phyloP scores from a whole-genome alignment of 1,139 yeast genomes.

The Saccharomyces hybrid region DNA sequence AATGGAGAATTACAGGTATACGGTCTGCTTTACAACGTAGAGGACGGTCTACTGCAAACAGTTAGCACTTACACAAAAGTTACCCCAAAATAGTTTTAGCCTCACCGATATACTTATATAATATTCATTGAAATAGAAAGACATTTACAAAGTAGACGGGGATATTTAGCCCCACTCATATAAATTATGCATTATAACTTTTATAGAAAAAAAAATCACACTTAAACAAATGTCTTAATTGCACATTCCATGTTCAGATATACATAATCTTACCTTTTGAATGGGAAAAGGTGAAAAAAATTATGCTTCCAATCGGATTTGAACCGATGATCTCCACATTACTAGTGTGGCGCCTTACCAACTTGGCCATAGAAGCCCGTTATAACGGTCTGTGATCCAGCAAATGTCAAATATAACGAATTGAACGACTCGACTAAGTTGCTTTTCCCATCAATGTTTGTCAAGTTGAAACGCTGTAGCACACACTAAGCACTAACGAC shows the following conservation, averaged over 20 bases:
- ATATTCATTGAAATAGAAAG: not conserved
- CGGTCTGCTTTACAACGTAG: constrained; percentile 85
- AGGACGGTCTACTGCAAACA: constrained; percentile 56
- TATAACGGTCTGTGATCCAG: too few species aligned
- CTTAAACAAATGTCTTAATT: not conserved
- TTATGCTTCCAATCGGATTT: constrained; percentile 31
- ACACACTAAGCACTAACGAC: too few species aligned
- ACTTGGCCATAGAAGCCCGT: constrained; percentile 32
- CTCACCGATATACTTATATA: not conserved
- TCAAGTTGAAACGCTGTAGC: too few species aligned
- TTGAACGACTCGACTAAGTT: too few species aligned
- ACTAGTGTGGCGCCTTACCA: constrained; percentile 34
- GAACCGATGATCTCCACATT: constrained; percentile 33
- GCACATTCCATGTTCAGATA: not conserved
- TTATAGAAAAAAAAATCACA: not conserved
- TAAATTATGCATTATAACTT: not conserved
- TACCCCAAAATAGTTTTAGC: not conserved
- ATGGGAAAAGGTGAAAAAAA: constrained; percentile 3
- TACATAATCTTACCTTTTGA: not conserved
- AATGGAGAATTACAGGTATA: constrained; percentile 70
- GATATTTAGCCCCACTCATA: not conserved
- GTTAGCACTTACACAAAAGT: constrained; percentile 25
- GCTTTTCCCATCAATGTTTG: too few species aligned
- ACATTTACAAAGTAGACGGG: not conserved
- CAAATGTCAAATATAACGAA: too few species aligned